Evolutionary conservation across 257 asterid genomes (phyloP), one percentile per base, ranked within the genome.

Genomic region (Cordia subcordata): DNA sequence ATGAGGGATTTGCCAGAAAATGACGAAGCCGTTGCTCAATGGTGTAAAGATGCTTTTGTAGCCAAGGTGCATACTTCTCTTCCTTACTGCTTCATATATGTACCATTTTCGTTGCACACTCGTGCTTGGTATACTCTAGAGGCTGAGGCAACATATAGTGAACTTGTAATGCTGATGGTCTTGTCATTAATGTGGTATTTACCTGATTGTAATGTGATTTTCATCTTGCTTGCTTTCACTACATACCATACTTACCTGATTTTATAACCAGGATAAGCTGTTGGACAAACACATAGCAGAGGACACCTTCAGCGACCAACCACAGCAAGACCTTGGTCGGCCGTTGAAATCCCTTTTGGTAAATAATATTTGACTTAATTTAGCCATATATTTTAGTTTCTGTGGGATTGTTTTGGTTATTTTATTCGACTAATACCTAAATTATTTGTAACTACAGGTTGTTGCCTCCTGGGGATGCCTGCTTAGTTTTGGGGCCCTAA

Each of bases 281-380:
- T 61, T 88, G 85, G 99, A 88, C 85, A 82, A 74, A 59, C 96
- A 88, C 64, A 56, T 63, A 52, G 79, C 75, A 0, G 79, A 82
- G 55, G 90, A 80, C 70, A 76, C 89, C 55, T 92, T 88, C 42
- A 87, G 82, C 8, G 94, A 80, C 64, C 77, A 71, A 61, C 80
- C 62, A 56, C 62, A 63, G 68, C 89, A 77, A 64, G 81, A 92
- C 68, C 66, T 62, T 14, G 87, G 85, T 37, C 86, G 96, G 11
- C 96, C 99, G 0, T 63, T 86, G 70, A 88, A 86, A 78, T 81
- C 99, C 65, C 89, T 86, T 71, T 16, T 78, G 96, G 99, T 92
- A 77, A 71, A 45, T 47, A 18, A 22, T 60, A 17, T 55, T 42
- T 14, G 55, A 51, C 52, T 10, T 16, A 42, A 32, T 52, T 27